phyloP scores from a whole-genome alignment of 345 rosid species.

The Dipteronia dyeriana region DNA sequence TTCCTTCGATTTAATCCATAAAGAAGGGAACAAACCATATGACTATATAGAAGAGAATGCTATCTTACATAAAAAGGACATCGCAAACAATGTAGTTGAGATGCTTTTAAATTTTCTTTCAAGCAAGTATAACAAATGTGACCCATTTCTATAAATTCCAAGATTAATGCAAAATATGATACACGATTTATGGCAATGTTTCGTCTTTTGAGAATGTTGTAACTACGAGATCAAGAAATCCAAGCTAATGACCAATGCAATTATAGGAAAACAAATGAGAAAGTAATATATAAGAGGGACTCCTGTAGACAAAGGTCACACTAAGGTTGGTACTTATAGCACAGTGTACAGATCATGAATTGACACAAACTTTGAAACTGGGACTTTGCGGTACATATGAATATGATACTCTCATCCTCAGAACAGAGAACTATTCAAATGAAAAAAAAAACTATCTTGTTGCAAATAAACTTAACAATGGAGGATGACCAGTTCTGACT shows the following conservation, averaged over 20 bases:
- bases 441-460: not conserved
- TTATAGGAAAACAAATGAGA: too few relatives aligned
- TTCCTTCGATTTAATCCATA: slow-evolving; percentile 40
- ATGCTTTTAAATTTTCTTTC: slow-evolving; percentile 4
- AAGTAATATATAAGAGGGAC: not conserved
- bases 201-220: not conserved
- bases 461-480: not conserved
- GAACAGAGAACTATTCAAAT: not conserved
- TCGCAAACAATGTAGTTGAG: not conserved
- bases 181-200: not conserved
- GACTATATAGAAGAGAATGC: slow-evolving; percentile 9
- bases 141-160: not conserved
- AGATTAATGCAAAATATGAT: not conserved
- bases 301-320: not conserved
- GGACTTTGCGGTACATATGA: not conserved
- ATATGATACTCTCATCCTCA: not conserved
- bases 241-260: too few relatives aligned
- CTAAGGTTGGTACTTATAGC: not conserved
- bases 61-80: not conserved
- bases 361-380: not conserved
- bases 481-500: not conserved
- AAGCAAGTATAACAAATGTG: not conserved
- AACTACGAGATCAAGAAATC: slow-evolving; percentile 2
- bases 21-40: slow-evolving; percentile 20
- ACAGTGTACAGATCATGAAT: not conserved